Conservation (phyloP, 352 stramenopile species). For the Aphanomyces astaci region DNA sequence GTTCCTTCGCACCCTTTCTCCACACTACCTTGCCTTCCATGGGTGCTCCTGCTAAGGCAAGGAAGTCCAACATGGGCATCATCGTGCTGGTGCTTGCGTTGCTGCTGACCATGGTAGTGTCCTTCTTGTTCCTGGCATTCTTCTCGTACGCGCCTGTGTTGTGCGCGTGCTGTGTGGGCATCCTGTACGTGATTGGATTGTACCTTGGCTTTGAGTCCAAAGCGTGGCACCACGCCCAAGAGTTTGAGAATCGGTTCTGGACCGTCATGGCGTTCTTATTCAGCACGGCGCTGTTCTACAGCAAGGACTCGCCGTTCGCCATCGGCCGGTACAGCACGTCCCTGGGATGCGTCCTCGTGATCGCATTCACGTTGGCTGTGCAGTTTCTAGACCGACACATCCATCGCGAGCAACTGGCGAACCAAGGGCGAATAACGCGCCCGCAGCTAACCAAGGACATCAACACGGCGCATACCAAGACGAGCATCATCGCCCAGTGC, state of each 20-base stretch:
- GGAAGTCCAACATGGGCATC: conserved; percentile 24
- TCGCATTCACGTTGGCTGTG: conserved; percentile 66
- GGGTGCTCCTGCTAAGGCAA: background rate
- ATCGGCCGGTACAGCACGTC: conserved; percentile 65
- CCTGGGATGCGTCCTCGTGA: conserved; percentile 66
- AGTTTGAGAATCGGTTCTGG: conserved; percentile 98
- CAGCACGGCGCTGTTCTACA: conserved; percentile 88
- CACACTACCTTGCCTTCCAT: too few relatives aligned
- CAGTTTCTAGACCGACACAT: conserved; percentile 80
- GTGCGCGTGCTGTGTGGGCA: conserved; percentile 68
- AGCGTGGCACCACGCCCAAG: conserved; percentile 81
- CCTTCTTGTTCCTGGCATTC: conserved; percentile 69
- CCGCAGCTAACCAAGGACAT: background rate
- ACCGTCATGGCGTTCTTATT: conserved; percentile 92
- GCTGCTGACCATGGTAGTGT: conserved; percentile 50
- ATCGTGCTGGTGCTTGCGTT: conserved; percentile 66
- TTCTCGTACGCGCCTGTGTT: conserved; percentile 73
- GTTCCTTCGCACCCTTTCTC: too few relatives aligned
- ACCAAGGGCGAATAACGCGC: conserved; percentile 31
- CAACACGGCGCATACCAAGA: conserved; percentile 61
- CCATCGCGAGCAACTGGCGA: conserved; percentile 63
- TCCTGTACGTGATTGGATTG: conserved; percentile 73
- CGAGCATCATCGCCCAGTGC: conserved; percentile 60
- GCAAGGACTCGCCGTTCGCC: conserved; percentile 88
- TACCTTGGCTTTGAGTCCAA: conserved; percentile 78